phyloP scores from a whole-genome alignment of 2,329 filamentous ascomycete genomes.

The Colletotrichum ledebouriae region DNA sequence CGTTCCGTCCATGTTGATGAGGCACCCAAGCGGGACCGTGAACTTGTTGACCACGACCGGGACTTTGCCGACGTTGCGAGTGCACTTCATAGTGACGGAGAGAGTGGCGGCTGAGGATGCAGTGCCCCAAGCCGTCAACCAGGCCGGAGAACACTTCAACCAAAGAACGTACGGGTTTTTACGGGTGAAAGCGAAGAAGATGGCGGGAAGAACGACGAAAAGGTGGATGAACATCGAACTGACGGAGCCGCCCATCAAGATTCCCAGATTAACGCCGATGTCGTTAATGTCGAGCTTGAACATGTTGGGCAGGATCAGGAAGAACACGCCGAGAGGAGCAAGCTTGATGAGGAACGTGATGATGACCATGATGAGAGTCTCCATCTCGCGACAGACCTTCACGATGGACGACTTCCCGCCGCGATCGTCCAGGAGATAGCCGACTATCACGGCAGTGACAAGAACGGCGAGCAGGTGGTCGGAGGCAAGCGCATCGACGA shows the following conservation, averaged over 20 bases:
- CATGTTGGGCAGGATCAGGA: conserved; percentile 63
- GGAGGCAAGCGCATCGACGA: conserved; percentile 60
- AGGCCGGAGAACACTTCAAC: conserved; percentile 62
- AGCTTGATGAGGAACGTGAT: conserved; percentile 63
- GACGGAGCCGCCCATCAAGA: conserved; percentile 62
- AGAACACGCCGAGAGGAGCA: conserved; percentile 67
- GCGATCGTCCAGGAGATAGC: conserved; percentile 58
- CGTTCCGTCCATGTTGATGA: conserved; percentile 68
- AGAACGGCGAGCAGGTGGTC: conserved; percentile 62
- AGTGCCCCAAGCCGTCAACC: conserved; percentile 68
- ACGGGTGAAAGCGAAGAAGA: conserved; percentile 57
- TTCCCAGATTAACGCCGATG: conserved; percentile 63
- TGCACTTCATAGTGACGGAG: conserved; percentile 61
- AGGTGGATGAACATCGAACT: conserved; percentile 62
- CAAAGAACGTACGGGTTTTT: conserved; percentile 63
- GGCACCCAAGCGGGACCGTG: conserved; percentile 60
- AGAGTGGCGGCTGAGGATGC: conserved; percentile 67
- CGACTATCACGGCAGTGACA: conserved; percentile 61
- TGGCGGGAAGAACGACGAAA: conserved; percentile 59
- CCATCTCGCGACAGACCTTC: conserved; percentile 60
- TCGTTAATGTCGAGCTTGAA: conserved; percentile 61
- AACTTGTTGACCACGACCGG: conserved; percentile 56
- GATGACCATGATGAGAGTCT: conserved; percentile 60
- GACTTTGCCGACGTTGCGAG: conserved; percentile 45
- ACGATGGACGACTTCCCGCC: conserved; percentile 55